phyloP scores from a whole-genome alignment of 2,329 filamentous ascomycete genomes.

The Endothia cerciana region DNA sequence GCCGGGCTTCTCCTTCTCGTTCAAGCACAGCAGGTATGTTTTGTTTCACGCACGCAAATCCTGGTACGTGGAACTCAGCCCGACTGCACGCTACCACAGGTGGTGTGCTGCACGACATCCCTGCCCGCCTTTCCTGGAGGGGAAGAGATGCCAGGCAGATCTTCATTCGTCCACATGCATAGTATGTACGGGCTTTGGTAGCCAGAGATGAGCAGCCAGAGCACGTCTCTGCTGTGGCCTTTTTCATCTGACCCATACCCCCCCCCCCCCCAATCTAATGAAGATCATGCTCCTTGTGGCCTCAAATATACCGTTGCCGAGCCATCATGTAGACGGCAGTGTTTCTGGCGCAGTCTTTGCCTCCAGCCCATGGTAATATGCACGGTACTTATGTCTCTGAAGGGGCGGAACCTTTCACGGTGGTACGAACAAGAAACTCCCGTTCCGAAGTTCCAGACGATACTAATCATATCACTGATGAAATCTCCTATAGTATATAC shows the following conservation, averaged over 20 bases:
- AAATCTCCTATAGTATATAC: conserved; percentile 17
- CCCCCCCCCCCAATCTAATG: not conserved
- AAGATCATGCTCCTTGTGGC: not conserved
- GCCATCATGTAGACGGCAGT: not conserved
- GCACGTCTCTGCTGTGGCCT: not conserved
- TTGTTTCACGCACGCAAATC: conserved; percentile 17
- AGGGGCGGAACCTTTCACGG: not conserved
- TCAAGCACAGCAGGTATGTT: conserved; percentile 14
- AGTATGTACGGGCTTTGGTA: not conserved
- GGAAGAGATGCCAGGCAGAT: not conserved
- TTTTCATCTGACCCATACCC: not conserved
- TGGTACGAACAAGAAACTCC: not conserved
- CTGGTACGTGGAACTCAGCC: conserved; percentile 24
- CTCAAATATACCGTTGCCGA: not conserved
- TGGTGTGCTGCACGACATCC: conserved; percentile 22
- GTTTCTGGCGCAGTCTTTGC: not conserved
- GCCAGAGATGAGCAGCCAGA: conserved; percentile 5
- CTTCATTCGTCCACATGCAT: not conserved
- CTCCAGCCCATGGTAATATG: not conserved
- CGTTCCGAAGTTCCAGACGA: not conserved
- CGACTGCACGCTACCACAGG: conserved; percentile 11
- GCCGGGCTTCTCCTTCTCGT: conserved; percentile 16
- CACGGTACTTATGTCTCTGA: not conserved
- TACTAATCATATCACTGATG: not conserved
- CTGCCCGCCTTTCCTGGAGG: conserved; percentile 9